Percentiles rank a stretch among this genome's conserved stretches.
Evolutionary conservation across 1,139 yeast species (phyloP).

Genomic region (Zygosaccharomyces pseudobailii): DNA sequence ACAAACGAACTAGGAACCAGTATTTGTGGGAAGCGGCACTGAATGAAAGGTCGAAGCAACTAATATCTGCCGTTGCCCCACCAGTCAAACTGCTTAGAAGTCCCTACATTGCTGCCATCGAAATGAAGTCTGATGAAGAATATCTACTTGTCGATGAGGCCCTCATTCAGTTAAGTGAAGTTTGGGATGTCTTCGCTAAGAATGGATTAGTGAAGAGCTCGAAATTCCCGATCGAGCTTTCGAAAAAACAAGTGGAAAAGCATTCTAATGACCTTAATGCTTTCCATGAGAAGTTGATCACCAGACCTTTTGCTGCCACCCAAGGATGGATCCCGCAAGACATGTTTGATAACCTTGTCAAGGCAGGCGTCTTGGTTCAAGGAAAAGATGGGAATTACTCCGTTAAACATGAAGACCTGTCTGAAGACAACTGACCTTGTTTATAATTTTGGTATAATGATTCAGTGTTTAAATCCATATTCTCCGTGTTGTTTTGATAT

Average conservation of each 20-base stretch:
- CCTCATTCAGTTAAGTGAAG: slow-evolving; percentile 64
- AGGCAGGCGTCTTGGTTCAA: slow-evolving; percentile 58
- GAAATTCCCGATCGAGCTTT: slow-evolving; percentile 57
- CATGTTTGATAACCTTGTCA: slow-evolving; percentile 66
- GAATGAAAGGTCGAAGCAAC: slow-evolving; percentile 55
- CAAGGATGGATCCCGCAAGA: slow-evolving; percentile 96
- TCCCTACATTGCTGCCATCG: slow-evolving; percentile 62
- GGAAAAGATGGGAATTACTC: slow-evolving; percentile 44
- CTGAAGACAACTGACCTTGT: neutral
- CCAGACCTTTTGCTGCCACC: slow-evolving; percentile 82
- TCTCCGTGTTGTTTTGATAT: neutral
- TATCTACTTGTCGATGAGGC: slow-evolving; percentile 62
- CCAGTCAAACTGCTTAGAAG: slow-evolving; percentile 63
- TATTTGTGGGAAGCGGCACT: slow-evolving; percentile 78
- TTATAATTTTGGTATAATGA: neutral
- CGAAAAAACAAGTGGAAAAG: slow-evolving; percentile 48
- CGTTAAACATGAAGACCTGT: slow-evolving; percentile 11
- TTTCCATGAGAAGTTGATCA: slow-evolving; percentile 62
- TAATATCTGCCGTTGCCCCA: slow-evolving; percentile 77
- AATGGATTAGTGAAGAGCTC: slow-evolving; percentile 47
- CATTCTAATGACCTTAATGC: slow-evolving; percentile 57
- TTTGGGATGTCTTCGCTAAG: slow-evolving; percentile 68
- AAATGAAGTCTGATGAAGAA: slow-evolving; percentile 58
- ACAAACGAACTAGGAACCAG: slow-evolving; percentile 86
- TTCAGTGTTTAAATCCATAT: neutral